phyloP scores from a whole-genome alignment of 345 rosid species.

The Dipteronia dyeriana region DNA sequence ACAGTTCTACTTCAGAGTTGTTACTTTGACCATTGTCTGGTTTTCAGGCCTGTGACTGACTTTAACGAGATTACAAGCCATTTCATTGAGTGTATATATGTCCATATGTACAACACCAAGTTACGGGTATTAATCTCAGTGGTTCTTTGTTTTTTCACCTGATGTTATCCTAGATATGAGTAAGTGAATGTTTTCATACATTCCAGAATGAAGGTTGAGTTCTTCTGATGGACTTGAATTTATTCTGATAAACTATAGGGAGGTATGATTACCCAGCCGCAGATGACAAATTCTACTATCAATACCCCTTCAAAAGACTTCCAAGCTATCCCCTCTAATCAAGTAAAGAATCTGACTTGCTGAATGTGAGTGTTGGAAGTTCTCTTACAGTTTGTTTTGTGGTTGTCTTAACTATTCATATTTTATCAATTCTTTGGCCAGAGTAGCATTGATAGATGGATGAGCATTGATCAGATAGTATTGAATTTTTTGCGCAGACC shows the following conservation, averaged over 20 bases:
- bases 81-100: conserved; percentile 86
- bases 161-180: background rate
- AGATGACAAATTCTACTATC: conserved; percentile 48
- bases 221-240: conserved; percentile 11
- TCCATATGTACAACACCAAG: conserved; percentile 75
- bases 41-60: conserved; percentile 82
- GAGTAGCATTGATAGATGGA: conserved; percentile 39
- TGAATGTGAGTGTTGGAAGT: background rate
- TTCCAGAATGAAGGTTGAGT: background rate
- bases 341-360: conserved; percentile 38
- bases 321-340: conserved; percentile 54
- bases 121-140: conserved; percentile 56
- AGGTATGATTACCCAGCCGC: conserved; percentile 48
- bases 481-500: conserved; percentile 61
- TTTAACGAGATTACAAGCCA: conserved; percentile 83
- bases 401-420: conserved; percentile 10
- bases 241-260: conserved; percentile 41
- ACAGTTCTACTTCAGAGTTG: background rate
- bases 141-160: conserved; percentile 8
- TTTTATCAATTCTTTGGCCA: conserved; percentile 49
- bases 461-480: conserved; percentile 46
- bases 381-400: background rate
- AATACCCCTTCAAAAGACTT: conserved; percentile 46
- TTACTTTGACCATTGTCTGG: conserved; percentile 22
- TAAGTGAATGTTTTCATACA: background rate